Conservation (phyloP, 2,329 filamentous ascomycete species). For the Cladosporium austrohemisphaericum region DNA sequence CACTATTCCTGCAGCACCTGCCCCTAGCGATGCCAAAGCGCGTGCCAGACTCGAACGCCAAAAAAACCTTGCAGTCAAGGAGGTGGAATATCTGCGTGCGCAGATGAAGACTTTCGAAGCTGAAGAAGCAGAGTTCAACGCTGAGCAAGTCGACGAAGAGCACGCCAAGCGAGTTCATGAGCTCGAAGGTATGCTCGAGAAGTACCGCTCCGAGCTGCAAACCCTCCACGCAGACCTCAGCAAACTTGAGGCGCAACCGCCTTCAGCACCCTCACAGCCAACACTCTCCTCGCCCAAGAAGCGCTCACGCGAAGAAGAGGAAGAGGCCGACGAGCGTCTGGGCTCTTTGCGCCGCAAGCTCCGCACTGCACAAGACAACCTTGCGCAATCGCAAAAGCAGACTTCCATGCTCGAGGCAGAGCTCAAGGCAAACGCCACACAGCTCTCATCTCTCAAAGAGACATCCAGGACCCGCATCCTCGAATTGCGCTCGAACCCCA, state of each 20-base stretch:
- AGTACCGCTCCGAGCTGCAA: slow-evolving; percentile 79
- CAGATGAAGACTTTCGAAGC: slow-evolving; percentile 83
- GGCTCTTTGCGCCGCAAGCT: slow-evolving; percentile 85
- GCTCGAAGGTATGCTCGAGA: slow-evolving; percentile 79
- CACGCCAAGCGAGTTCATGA: slow-evolving; percentile 72
- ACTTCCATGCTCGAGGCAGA: slow-evolving; percentile 71
- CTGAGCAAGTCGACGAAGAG: slow-evolving; percentile 71
- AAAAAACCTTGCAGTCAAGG: slow-evolving; percentile 78
- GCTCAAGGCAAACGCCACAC: slow-evolving; percentile 66
- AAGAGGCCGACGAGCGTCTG: slow-evolving; percentile 63
- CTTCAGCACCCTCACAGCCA: slow-evolving; percentile 40
- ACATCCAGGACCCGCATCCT: slow-evolving; percentile 77
- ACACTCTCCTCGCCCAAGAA: slow-evolving; percentile 58
- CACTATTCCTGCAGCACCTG: slow-evolving; percentile 28
- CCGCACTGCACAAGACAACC: slow-evolving; percentile 75
- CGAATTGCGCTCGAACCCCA: slow-evolving; percentile 87
- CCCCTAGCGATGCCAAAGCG: slow-evolving; percentile 58
- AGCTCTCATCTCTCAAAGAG: slow-evolving; percentile 64
- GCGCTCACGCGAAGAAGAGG: slow-evolving; percentile 41
- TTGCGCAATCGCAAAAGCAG: slow-evolving; percentile 66
- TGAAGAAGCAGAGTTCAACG: slow-evolving; percentile 82
- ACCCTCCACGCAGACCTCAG: slow-evolving; percentile 70
- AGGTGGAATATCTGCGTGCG: slow-evolving; percentile 88
- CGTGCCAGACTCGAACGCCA: slow-evolving; percentile 79
- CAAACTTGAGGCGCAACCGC: slow-evolving; percentile 51